Evolutionary conservation across 768 basidiomycete species (phyloP).

Genomic region (Mycena sanguinolenta): DNA sequence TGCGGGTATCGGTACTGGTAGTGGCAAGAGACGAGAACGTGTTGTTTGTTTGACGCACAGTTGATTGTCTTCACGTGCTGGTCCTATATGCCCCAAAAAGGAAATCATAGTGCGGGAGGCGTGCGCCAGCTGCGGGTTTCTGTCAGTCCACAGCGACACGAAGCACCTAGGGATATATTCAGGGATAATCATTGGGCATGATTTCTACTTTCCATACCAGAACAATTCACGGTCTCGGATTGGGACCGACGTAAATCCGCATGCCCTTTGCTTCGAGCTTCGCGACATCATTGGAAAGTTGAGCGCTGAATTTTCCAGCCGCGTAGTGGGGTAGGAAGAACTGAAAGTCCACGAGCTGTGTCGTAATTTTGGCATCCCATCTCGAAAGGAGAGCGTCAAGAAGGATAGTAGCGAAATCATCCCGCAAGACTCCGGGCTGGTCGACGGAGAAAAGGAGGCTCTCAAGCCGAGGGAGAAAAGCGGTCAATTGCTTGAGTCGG

Average conservation of each 20-base stretch:
- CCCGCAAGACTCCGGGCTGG: not conserved
- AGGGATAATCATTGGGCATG: no score
- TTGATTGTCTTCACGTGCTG: no score
- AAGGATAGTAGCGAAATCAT: not conserved
- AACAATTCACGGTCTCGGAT: not conserved
- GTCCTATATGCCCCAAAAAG: no score
- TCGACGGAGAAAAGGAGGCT: not conserved
- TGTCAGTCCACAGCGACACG: no score
- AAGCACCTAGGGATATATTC: not conserved
- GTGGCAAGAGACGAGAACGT: no score
- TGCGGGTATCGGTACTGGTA: no score
- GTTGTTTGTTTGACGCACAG: no score
- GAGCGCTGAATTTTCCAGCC: not conserved
- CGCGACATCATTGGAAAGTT: not conserved
- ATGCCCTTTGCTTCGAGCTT: not conserved
- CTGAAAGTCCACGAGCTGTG: slow-evolving; percentile 1
- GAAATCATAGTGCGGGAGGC: no score
- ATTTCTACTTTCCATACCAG: not conserved
- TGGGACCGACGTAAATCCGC: not conserved
- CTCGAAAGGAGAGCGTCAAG: slow-evolving; percentile 6
- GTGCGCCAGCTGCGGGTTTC: no score
- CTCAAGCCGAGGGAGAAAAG: slow-evolving; percentile 5
- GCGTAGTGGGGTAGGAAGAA: not conserved
- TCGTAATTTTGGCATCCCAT: not conserved
- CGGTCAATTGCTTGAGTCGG: not conserved